These are phyloP conservation scores for Toxoplasma gondii DNA, from an alignment of 169 alveolate genomes.

Conservation along the genomic window DNA sequence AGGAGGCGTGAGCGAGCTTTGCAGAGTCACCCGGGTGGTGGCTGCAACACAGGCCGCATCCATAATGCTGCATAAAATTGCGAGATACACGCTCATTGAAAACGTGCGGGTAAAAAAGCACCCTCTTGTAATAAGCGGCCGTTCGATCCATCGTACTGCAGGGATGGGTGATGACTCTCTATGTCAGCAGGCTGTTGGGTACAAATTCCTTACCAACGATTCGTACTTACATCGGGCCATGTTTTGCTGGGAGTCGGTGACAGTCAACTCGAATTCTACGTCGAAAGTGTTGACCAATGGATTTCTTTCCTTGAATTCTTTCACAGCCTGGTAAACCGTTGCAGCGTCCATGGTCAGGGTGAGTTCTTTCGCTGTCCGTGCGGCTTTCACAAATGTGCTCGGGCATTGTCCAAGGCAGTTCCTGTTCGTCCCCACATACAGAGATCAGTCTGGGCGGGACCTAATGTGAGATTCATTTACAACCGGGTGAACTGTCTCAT, in stretches of 20 bases:
- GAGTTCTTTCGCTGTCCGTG: not conserved
- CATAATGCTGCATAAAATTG: no score
- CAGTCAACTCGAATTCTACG: not conserved
- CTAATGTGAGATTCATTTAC: no score
- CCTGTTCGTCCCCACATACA: not conserved
- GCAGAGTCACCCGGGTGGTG: not conserved
- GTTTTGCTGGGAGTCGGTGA: not conserved
- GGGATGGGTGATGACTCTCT: no score
- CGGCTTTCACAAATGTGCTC: slow-evolving; percentile 1
- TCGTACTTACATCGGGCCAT: not conserved
- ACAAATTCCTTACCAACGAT: no score
- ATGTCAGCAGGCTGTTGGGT: no score
- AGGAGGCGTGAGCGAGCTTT: not conserved
- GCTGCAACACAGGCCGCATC: not conserved
- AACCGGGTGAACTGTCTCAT: no score
- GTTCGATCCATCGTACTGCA: no score
- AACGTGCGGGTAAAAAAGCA: no score
- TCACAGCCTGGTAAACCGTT: slow-evolving; percentile 4
- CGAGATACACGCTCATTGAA: no score
- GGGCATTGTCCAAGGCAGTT: slow-evolving; percentile 22
- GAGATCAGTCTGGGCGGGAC: no score
- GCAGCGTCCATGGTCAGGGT: not conserved
- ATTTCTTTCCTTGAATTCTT: not conserved
- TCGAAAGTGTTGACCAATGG: not conserved
- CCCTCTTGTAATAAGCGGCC: no score